These are phyloP conservation scores for Phanerochaete sordida DNA, from an alignment of 768 basidiomycete genomes.

Conservation along the genomic window DNA sequence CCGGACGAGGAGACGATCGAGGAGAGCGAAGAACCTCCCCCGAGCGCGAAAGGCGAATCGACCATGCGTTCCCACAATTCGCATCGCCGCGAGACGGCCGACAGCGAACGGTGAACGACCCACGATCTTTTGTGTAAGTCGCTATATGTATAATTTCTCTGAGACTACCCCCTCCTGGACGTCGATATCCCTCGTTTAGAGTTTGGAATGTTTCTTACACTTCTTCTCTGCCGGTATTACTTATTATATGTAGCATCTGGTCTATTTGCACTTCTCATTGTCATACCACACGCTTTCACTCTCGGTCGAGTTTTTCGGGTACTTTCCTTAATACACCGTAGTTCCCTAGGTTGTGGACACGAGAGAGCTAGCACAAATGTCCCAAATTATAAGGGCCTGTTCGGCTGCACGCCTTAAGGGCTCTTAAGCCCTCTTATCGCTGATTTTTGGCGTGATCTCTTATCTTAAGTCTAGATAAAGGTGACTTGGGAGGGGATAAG, in stretches of 20 bases:
- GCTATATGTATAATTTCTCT: conserved; percentile 3
- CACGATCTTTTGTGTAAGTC: neutral
- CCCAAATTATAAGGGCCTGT: no score
- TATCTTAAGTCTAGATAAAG: no score
- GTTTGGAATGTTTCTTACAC: conserved; percentile 5
- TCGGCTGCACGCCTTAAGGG: no score
- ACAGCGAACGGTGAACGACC: conserved; percentile 11
- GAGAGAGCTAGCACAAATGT: no score
- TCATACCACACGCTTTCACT: conserved; percentile 1
- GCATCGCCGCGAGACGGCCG: conserved; percentile 44
- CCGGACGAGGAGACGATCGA: conserved; percentile 43
- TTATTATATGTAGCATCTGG: conserved; percentile 3
- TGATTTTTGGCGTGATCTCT: no score
- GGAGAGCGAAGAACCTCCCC: conserved; percentile 41
- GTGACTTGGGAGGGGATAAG: no score
- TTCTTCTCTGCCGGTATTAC: neutral
- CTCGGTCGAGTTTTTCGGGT: neutral
- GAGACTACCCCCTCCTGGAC: neutral
- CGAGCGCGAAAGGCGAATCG: conserved; percentile 24
- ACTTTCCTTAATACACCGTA: neutral
- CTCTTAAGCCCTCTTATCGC: no score
- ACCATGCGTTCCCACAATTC: conserved; percentile 20
- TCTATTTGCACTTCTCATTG: neutral
- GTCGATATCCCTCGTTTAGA: neutral
- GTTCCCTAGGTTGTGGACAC: neutral